Evolutionary conservation across 2,329 filamentous ascomycete species (phyloP), one percentile per base, ranked within the genome.

Genomic region (Seiridium unicorne): DNA sequence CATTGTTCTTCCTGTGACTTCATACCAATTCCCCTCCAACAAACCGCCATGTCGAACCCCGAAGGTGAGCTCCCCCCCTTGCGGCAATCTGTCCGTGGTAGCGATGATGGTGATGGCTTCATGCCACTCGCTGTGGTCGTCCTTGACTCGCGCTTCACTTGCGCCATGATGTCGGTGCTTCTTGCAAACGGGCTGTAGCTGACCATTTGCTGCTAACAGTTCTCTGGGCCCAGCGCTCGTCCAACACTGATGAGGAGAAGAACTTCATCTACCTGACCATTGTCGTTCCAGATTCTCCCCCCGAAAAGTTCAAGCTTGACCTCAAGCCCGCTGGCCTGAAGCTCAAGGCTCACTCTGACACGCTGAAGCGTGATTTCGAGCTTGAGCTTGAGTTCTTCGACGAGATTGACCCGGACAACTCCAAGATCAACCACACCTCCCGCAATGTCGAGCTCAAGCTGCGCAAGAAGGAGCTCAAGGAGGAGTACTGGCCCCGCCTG

Each of bases 171-270:
- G 18, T 26, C 18, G 26, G 49, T 35, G 5, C 10, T 4, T 36
- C 13, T n/a, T 11, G 32, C 57, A 26, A 38, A 35, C 31, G 3
- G 32, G 32, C 38, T 34, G 36, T 44, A 31, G 36, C 36, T 36
- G 57, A 44, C 51, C 51, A 10, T 58, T 13, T 51, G 2, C 26
- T 32, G 18, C 44, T 18, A 35, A 61, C 72, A 98, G 95, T 99
- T 70, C 90, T 93, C 78, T 99, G 95, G 95, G 94, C 95, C 67
- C 95, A 99, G 84, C 93, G 95, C 83, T 98, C 94, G 51, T 95
- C 89, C 73, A 81, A 78, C 69, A 82, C 82, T 68, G 93, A 97
- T 59, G 76, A 90, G 60, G 84, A 89, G 76, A 96, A 93, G 84
- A 99, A 99, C 85, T 91, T 92, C 81, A 81, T 99, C 84, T 96